phyloP scores from a whole-genome alignment of 805 yeast species.

The Ogataea methanolica region DNA sequence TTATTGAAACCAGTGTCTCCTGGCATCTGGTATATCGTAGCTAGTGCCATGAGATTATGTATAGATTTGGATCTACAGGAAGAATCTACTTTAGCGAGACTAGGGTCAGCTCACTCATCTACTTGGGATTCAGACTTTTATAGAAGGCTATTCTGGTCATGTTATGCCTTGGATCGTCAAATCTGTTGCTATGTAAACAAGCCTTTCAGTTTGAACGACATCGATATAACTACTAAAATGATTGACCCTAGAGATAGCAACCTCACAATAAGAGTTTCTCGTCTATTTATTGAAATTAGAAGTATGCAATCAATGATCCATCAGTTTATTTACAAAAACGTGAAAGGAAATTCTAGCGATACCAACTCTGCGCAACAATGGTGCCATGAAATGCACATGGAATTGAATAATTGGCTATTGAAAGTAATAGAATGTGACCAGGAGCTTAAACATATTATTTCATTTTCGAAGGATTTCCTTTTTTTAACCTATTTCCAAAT shows the following conservation, averaged over 20 bases:
- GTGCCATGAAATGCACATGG: constrained; percentile 9
- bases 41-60: constrained; percentile 38
- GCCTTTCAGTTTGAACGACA: constrained; percentile 43
- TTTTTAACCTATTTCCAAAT: constrained; percentile 17
- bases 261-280: too few relatives aligned
- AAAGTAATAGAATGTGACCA: constrained; percentile 1
- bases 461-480: constrained; percentile 10
- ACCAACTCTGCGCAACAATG: too few relatives aligned
- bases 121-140: background rate
- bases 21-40: constrained; percentile 44
- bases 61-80: constrained; percentile 44
- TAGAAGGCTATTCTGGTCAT: constrained; percentile 41
- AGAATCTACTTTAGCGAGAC: constrained; percentile 19
- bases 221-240: constrained; percentile 11
- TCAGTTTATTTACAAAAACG: constrained; percentile 11
- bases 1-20: constrained; percentile 44
- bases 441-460: background rate
- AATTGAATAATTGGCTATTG: constrained; percentile 12
- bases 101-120: too few relatives aligned
- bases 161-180: constrained; percentile 43
- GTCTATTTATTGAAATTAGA: constrained; percentile 10
- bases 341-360: background rate
- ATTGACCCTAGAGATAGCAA: constrained; percentile 4
- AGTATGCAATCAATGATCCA: constrained; percentile 17
- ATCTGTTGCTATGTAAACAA: constrained; percentile 42